A percentile compares a stretch with the other conserved stretches of the same genome.
Conservation (phyloP, 2,329 filamentous ascomycete species). For the Penicillium italicum region DNA sequence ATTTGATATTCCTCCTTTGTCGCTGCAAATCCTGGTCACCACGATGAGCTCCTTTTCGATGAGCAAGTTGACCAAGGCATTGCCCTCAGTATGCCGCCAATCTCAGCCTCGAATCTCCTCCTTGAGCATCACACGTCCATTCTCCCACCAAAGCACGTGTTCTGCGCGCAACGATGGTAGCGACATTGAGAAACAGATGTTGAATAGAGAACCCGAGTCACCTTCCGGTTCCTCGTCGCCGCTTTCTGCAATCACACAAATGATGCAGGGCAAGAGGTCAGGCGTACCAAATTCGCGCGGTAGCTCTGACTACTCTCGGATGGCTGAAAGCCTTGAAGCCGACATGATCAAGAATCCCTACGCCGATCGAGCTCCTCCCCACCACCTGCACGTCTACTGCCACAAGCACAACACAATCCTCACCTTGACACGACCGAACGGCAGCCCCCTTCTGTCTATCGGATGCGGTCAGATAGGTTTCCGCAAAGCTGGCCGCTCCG, state of each 20-base stretch:
- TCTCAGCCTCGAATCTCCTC: conserved; percentile 22
- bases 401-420: conserved; percentile 95
- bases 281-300: conserved; percentile 17
- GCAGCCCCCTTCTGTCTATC: conserved; percentile 73
- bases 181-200: conserved; percentile 30
- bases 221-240: conserved; percentile 22
- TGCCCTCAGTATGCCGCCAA: conserved; percentile 33
- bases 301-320: conserved; percentile 29
- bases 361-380: conserved; percentile 50
- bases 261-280: conserved; percentile 30
- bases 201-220: conserved; percentile 21
- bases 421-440: conserved; percentile 78
- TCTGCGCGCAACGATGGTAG: conserved; percentile 12
- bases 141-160: conserved; percentile 27
- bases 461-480: conserved; percentile 90
- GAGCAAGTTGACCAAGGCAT: conserved; percentile 29
- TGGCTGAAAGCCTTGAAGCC: conserved; percentile 35
- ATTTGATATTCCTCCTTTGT: background rate
- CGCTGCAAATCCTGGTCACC: conserved; percentile 4
- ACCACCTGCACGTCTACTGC: conserved; percentile 81
- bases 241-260: conserved; percentile 29
- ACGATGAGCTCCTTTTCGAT: conserved; percentile 35
- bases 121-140: conserved; percentile 26
- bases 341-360: conserved; percentile 37
- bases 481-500: conserved; percentile 71